phyloP scores from a whole-genome alignment of 2,329 filamentous ascomycete genomes.

The Penicillium sp. region DNA sequence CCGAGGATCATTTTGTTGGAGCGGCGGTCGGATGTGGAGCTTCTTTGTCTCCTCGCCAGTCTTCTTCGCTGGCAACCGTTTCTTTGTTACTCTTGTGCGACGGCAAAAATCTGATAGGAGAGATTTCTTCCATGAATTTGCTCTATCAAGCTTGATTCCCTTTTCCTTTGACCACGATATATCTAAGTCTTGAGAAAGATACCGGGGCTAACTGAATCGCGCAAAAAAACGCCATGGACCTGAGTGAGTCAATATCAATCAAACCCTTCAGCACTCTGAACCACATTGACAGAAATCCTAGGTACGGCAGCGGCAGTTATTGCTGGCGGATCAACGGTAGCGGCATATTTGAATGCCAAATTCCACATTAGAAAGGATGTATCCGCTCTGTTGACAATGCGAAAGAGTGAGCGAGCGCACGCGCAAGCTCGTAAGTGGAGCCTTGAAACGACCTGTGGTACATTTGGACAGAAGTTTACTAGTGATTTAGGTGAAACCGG shows the following conservation, averaged over 20 bases:
- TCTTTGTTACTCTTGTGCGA: no score
- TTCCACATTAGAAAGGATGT: constrained; percentile 65
- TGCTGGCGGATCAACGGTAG: constrained; percentile 28
- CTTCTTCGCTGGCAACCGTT: no score
- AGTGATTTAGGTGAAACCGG: constrained; percentile 55
- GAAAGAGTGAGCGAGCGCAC: constrained; percentile 46
- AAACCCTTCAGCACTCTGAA: neutral
- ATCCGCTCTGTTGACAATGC: constrained; percentile 44
- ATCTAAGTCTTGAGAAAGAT: no score
- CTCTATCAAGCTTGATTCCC: no score
- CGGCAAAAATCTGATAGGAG: no score
- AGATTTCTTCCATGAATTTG: no score
- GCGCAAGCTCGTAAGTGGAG: constrained; percentile 47
- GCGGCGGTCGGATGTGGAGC: constrained; percentile 1
- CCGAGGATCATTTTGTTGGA: constrained; percentile 7
- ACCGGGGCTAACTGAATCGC: neutral
- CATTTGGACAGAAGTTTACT: neutral
- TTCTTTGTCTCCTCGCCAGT: neutral
- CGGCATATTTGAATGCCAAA: constrained; percentile 58
- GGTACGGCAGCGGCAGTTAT: constrained; percentile 28
- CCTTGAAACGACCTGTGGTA: neutral
- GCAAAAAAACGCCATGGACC: constrained; percentile 8
- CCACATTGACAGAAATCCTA: constrained; percentile 4
- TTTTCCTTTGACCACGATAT: no score
- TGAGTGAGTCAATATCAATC: constrained; percentile 5